Evolutionary conservation across 2,329 filamentous ascomycete species (phyloP), one percentile per base, ranked within the genome.

Genomic region (Alternaria gaisen): DNA sequence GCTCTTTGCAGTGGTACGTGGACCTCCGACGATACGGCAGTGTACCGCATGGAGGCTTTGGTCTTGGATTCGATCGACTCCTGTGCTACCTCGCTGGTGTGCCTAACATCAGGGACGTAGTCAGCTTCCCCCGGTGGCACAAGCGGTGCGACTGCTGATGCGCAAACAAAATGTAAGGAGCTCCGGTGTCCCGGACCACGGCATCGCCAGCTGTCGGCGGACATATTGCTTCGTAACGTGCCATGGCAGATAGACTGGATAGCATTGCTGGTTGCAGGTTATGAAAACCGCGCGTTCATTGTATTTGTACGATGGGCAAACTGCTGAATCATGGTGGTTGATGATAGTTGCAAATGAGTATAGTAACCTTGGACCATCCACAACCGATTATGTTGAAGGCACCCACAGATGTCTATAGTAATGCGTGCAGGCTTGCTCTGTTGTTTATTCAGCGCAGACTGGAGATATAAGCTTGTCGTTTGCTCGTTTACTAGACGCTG

Each of bases 21-120:
- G 93, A 97, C 77, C 84, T 97, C 62, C 88, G 94, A 62, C 89
- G 90, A 67, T 97, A 93, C 87, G 94, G 94, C n/a, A 94, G 90
- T 68, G 92, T 93, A 57, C 93, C 93, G 36, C 94, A 97, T 72
- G 94, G 94, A 42, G 94, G 94, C 1, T 97, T 97, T 75, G 94
- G 94, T 3, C 79, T 97, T 58, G 94, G 94, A 9, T 96, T 97
- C 75, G 94, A 97, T 82, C 87, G 94, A 56, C 85, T 97, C 65
- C 80, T 97, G 69, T 90, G 90, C 73, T 97, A 97, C 80, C 83
- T 97, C 56, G 87, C 90, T 32, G 93, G 93, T 10, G 88, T 94
- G 40, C 86, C 87, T 66, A 97, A 92, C 70, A 87, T 97, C 72
- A 87, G 93, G 74, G 94, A 97, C 78, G 87, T 93, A 24, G 91